Evolutionary conservation across 106 monocot species (phyloP).

Genomic region (Phalaenopsis aphrodite): DNA sequence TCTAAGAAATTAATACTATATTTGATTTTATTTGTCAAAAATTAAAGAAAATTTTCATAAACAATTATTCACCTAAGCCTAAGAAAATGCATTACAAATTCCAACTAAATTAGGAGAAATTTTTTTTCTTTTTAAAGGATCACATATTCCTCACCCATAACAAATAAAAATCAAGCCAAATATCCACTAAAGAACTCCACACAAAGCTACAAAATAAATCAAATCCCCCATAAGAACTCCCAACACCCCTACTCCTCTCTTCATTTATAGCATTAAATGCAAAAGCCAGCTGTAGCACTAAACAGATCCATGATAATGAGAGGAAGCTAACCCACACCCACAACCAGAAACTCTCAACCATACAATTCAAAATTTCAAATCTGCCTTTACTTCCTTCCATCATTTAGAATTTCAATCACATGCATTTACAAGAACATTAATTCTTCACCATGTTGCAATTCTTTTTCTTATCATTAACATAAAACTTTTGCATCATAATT

Average conservation of each 20-base stretch:
- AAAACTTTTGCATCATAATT: too few species aligned
- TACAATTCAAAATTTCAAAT: not conserved
- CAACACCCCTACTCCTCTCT: not conserved
- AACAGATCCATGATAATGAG: slow-evolving; percentile 1
- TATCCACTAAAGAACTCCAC: not conserved
- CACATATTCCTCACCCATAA: too few species aligned
- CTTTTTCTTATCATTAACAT: too few species aligned
- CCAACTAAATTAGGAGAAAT: too few species aligned
- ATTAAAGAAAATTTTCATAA: too few species aligned
- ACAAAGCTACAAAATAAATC: not conserved
- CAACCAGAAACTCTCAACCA: too few species aligned
- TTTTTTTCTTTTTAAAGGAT: too few species aligned
- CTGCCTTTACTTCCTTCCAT: not conserved
- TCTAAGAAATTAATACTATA: too few species aligned
- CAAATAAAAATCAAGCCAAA: not conserved
- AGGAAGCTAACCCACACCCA: not conserved
- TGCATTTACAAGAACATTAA: too few species aligned
- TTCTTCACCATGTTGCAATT: not conserved
- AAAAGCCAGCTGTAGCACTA: not conserved
- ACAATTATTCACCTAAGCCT: too few species aligned
- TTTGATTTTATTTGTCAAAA: too few species aligned
- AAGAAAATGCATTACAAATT: too few species aligned
- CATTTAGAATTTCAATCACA: not conserved
- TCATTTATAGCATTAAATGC: not conserved
- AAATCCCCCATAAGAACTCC: not conserved